Percentiles rank a stretch among this genome's conserved stretches.
These are phyloP conservation scores for Vachellia collinsii DNA, from an alignment of 306 rosid species.

Conservation along the genomic window DNA sequence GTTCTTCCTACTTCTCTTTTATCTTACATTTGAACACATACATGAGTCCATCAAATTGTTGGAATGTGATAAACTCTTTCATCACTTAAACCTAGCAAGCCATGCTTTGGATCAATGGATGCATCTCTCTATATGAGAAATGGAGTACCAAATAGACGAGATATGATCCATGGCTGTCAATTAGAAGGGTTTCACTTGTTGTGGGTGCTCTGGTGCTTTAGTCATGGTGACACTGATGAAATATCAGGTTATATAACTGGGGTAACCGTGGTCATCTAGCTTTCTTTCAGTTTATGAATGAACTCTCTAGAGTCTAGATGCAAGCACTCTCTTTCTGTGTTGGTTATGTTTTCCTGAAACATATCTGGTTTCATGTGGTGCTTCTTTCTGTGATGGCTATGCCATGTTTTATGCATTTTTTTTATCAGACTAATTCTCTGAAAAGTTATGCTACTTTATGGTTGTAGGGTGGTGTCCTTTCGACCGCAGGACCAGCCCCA, in stretches of 20 bases:
- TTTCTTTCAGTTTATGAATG: neutral
- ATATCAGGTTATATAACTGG: slow-evolving; percentile 9
- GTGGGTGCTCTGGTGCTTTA: slow-evolving; percentile 4
- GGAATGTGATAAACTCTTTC: neutral
- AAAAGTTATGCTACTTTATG: slow-evolving; percentile 33
- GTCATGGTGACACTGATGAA: slow-evolving; percentile 25
- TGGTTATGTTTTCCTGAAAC: slow-evolving; percentile 8
- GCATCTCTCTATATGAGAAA: slow-evolving; percentile 18
- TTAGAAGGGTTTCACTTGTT: slow-evolving; percentile 7
- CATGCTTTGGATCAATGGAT: neutral
- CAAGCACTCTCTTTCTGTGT: neutral
- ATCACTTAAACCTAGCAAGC: neutral
- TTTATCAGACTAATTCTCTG: slow-evolving; percentile 9
- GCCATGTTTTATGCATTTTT: slow-evolving; percentile 5
- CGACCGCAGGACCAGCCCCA: slow-evolving; percentile 77
- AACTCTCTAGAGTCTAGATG: neutral
- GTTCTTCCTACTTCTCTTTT: neutral
- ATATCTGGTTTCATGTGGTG: neutral
- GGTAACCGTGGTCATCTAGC: neutral
- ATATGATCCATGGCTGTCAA: neutral
- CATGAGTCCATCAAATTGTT: neutral
- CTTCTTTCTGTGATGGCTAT: neutral
- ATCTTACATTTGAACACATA: neutral
- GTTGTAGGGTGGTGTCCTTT: slow-evolving; percentile 78
- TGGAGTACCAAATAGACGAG: slow-evolving; percentile 4